Evolutionary conservation across 164 flowering plant genomes (phyloP).

Genomic region (Aristolochia fimbriata): DNA sequence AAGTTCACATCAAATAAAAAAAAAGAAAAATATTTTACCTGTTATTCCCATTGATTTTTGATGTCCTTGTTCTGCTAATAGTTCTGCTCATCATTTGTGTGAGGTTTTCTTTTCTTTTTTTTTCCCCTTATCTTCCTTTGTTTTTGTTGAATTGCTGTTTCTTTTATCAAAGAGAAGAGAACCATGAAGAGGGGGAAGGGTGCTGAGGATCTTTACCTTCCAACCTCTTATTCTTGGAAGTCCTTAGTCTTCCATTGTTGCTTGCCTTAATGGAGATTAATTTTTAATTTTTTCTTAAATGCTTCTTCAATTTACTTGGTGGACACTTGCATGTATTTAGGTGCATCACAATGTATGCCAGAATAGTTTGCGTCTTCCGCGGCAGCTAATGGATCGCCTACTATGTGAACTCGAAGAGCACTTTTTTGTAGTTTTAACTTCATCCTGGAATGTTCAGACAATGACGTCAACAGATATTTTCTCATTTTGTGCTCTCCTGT

Average conservation of each 20-base stretch:
- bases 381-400: slow-evolving; percentile 50
- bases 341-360: slow-evolving; percentile 17
- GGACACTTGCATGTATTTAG: slow-evolving; percentile 15
- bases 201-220: no score
- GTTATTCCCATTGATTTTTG: no score
- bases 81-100: no score
- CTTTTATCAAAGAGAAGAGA: no score
- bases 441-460: slow-evolving; percentile 29
- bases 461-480: slow-evolving; percentile 47
- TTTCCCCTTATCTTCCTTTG: no score
- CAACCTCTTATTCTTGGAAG: no score
- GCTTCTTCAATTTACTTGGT: not conserved
- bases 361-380: slow-evolving; percentile 48
- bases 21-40: no score
- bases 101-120: no score
- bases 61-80: no score
- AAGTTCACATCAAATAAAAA: no score
- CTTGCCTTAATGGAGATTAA: not conserved
- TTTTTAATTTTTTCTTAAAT: not conserved
- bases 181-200: no score
- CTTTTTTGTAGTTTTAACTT: slow-evolving; percentile 28
- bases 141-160: no score
- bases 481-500: slow-evolving; percentile 45
- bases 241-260: not conserved
- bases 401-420: slow-evolving; percentile 54